These are phyloP conservation scores for Deakozyma indianensis DNA, from an alignment of 805 yeast genomes.

Conservation along the genomic window DNA sequence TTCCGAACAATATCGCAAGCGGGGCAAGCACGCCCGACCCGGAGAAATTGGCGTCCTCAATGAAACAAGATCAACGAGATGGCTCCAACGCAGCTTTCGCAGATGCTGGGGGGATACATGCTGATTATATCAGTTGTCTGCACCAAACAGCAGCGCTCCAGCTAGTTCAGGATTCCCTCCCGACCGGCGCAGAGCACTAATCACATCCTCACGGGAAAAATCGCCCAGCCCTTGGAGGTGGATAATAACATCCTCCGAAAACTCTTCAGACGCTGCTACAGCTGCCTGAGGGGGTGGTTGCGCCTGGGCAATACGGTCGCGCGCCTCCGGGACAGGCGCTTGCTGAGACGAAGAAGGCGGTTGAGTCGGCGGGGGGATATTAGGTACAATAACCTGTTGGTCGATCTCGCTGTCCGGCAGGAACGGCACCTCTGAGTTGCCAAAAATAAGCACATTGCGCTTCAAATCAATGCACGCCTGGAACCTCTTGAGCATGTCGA, in stretches of 20 bases:
- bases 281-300: constrained; percentile 1
- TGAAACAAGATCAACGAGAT: too few species aligned
- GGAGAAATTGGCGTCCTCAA: too few species aligned
- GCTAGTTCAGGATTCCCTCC: constrained; percentile 77
- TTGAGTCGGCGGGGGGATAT: not conserved
- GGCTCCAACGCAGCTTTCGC: too few species aligned
- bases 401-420: constrained; percentile 54
- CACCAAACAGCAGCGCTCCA: constrained; percentile 54
- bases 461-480: constrained; percentile 69
- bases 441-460: constrained; percentile 49
- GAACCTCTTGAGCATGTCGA: constrained; percentile 82
- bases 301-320: constrained; percentile 1
- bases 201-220: constrained; percentile 50
- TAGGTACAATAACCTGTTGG: constrained; percentile 7
- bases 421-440: constrained; percentile 59
- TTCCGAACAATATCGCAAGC: too few species aligned
- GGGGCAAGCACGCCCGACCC: too few species aligned
- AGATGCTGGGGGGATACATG: too few species aligned
- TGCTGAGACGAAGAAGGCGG: constrained; percentile 12
- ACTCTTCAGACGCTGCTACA: constrained; percentile 6
- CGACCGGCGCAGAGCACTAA: constrained; percentile 48
- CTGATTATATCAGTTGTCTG: too few species aligned
- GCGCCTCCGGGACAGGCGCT: constrained; percentile 3
- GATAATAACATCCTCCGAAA: constrained; percentile 25
- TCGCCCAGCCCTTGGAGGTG: constrained; percentile 50